Percentiles rank a stretch among this genome's conserved stretches.
These are phyloP conservation scores for Diaporthe helianthi DNA, from an alignment of 2,329 filamentous ascomycete species.

Conservation along the genomic window DNA sequence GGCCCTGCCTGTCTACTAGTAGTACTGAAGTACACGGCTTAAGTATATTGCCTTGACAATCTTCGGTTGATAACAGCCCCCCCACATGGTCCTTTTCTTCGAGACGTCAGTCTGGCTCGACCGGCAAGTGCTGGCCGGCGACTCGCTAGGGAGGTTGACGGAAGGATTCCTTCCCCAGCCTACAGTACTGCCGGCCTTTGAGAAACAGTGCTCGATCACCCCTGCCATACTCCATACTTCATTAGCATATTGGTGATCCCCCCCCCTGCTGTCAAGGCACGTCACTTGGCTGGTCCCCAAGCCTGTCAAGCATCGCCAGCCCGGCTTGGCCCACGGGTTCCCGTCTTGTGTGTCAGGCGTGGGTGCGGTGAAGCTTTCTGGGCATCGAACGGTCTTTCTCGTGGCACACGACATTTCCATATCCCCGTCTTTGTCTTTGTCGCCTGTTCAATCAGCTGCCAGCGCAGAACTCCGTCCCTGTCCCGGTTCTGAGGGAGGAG, in stretches of 20 bases:
- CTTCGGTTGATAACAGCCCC: neutral
- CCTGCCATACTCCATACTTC: neutral
- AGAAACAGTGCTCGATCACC: neutral
- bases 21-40: neutral
- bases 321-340: conserved; percentile 11
- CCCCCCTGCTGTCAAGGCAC: neutral
- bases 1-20: neutral
- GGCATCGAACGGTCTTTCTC: conserved; percentile 19
- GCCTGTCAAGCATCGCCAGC: conserved; percentile 17
- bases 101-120: neutral
- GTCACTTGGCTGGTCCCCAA: conserved; percentile 2
- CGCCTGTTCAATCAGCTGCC: conserved; percentile 27
- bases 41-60: too few species aligned
- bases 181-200: neutral
- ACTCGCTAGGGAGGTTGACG: neutral
- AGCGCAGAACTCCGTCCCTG: neutral
- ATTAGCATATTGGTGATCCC: neutral
- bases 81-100: neutral
- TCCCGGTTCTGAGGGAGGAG: neutral
- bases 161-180: conserved; percentile 4
- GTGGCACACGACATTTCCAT: conserved; percentile 4
- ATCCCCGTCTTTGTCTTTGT: neutral
- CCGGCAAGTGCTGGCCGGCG: neutral
- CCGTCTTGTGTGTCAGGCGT: neutral
- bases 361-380: conserved; percentile 23